Conservation (phyloP, 805 yeast genomes). For the Wickerhamomyces ciferrii region DNA sequence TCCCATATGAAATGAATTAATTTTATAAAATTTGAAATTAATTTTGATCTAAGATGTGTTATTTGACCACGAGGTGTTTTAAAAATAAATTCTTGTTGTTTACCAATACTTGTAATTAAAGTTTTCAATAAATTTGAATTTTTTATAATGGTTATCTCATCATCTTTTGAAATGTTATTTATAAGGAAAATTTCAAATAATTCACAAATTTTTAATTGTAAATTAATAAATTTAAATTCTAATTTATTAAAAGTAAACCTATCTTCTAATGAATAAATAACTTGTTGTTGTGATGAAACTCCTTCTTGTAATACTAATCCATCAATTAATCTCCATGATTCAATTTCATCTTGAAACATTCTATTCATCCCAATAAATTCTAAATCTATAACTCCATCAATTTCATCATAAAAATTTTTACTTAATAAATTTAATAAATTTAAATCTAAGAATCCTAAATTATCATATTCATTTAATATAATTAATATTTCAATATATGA, state of each 20-base stretch:
- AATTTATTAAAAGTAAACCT: background rate
- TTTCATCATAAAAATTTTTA: slow-evolving; percentile 34
- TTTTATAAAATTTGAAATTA: slow-evolving; percentile 14
- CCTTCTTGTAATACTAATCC: slow-evolving; percentile 27
- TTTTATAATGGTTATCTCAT: slow-evolving; percentile 19
- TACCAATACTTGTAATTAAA: slow-evolving; percentile 19
- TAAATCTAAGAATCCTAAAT: slow-evolving; percentile 7
- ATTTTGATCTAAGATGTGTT: slow-evolving; percentile 16
- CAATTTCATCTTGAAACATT: slow-evolving; percentile 44
- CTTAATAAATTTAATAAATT: slow-evolving; percentile 25
- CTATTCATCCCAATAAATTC: slow-evolving; percentile 51
- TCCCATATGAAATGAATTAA: slow-evolving; percentile 21
- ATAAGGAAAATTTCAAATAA: slow-evolving; percentile 6
- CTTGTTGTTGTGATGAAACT: slow-evolving; percentile 7
- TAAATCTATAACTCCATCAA: slow-evolving; percentile 34
- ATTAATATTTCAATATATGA: slow-evolving; percentile 50
- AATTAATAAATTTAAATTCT: background rate
- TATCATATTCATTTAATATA: slow-evolving; percentile 31
- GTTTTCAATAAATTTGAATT: slow-evolving; percentile 18
- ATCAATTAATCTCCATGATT: slow-evolving; percentile 33
- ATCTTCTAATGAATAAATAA: slow-evolving; percentile 7
- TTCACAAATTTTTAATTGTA: background rate
- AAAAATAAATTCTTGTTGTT: slow-evolving; percentile 26
- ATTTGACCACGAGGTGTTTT: slow-evolving; percentile 18
- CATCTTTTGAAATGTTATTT: slow-evolving; percentile 6